phyloP scores from a whole-genome alignment of 352 stramenopile species.

The Thraustotheca clavata region DNA sequence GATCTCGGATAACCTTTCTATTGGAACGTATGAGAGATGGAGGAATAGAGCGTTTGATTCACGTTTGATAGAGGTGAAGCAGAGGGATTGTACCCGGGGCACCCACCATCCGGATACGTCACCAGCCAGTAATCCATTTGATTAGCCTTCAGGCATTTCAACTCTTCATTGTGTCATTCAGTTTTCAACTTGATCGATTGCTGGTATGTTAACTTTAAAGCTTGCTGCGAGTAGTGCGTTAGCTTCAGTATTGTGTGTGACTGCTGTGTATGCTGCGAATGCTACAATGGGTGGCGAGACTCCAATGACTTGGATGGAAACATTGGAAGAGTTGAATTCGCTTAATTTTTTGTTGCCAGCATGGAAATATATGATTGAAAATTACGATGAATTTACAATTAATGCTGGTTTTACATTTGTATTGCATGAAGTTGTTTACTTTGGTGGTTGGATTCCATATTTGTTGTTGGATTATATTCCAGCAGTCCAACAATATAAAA shows the following conservation, averaged over 20 bases:
- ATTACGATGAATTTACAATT: conserved; percentile 23
- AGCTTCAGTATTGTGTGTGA: not conserved
- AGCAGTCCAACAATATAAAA: conserved; percentile 21
- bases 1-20: too few species aligned
- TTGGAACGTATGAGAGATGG: too few species aligned
- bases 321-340: conserved; percentile 13
- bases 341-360: conserved; percentile 19
- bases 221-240: not conserved
- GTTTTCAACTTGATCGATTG: conserved; percentile 2
- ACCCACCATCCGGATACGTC: not conserved
- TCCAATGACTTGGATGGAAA: not conserved
- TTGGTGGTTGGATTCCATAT: conserved; percentile 22
- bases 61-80: too few species aligned
- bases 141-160: not conserved
- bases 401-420: conserved; percentile 19
- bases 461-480: conserved; percentile 19
- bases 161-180: not conserved
- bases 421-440: conserved; percentile 22
- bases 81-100: not conserved
- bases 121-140: not conserved
- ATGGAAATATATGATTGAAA: conserved; percentile 24
- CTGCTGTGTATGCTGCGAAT: conserved; percentile 2
- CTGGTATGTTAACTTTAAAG: too few species aligned
- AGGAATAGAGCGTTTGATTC: too few species aligned
- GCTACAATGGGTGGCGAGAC: not conserved